These are phyloP conservation scores for Pseudocercospora eumusae DNA, from an alignment of 2,329 filamentous ascomycete genomes.

Conservation along the genomic window DNA sequence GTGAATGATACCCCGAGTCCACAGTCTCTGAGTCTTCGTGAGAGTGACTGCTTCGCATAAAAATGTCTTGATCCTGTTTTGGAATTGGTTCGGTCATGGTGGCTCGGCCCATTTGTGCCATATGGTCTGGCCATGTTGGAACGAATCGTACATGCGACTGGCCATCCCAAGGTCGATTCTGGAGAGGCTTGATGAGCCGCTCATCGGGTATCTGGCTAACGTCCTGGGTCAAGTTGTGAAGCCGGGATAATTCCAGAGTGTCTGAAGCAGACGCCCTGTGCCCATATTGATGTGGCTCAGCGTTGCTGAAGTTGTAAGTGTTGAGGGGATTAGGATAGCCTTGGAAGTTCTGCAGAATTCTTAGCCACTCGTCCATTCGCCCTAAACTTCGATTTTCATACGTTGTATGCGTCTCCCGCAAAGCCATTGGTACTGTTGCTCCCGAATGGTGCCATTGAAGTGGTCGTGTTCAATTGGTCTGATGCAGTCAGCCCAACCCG, in stretches of 20 bases:
- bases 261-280: conserved; percentile 9
- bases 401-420: neutral
- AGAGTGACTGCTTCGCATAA: neutral
- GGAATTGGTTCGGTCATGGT: conserved; percentile 19
- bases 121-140: neutral
- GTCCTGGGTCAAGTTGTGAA: conserved; percentile 11
- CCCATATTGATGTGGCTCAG: neutral
- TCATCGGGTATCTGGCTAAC: conserved; percentile 15
- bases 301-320: neutral
- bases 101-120: neutral
- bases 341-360: neutral
- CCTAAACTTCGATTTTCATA: neutral
- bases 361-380: neutral
- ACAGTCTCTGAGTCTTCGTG: conserved; percentile 5
- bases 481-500: neutral
- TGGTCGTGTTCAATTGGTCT: conserved; percentile 2
- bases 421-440: conserved; percentile 3
- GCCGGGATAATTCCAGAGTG: conserved; percentile 8
- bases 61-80: conserved; percentile 8
- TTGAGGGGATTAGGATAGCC: neutral
- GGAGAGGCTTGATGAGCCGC: conserved; percentile 18
- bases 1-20: conserved; percentile 28
- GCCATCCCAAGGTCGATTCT: conserved; percentile 16
- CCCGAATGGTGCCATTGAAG: conserved; percentile 1
- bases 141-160: neutral